A percentile compares a stretch with the other conserved stretches of the same genome.
These are phyloP conservation scores for Exobasidium rhododendri DNA, from an alignment of 1,284 basidiomycete species.

Conservation along the genomic window DNA sequence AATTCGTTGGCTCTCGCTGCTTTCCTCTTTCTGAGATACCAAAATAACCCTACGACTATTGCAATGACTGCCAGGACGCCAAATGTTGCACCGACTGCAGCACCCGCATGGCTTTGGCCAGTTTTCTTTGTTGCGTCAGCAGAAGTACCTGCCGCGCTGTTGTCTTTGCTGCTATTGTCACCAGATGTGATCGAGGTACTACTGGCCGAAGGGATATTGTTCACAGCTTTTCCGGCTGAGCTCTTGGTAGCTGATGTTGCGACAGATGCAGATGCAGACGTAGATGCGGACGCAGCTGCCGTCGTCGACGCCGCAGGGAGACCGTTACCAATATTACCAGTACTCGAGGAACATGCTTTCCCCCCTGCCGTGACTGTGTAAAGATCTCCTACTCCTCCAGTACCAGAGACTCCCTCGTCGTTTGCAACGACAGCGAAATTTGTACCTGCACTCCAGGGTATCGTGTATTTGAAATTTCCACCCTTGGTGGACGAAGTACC, in stretches of 20 bases:
- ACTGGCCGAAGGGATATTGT: background rate
- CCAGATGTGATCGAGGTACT: background rate
- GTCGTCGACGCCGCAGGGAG: background rate
- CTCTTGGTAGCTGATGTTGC: background rate
- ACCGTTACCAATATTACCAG: background rate
- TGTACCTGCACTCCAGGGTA: slow-evolving; percentile 11
- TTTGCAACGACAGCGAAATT: slow-evolving; percentile 11
- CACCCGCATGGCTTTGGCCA: background rate
- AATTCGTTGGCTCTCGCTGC: background rate
- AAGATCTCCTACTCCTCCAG: slow-evolving; percentile 17
- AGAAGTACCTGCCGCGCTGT: background rate
- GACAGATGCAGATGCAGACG: background rate
- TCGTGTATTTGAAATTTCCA: slow-evolving; percentile 1
- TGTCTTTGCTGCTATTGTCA: background rate
- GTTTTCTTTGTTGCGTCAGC: background rate
- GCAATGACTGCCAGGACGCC: background rate
- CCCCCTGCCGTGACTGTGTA: slow-evolving; percentile 14
- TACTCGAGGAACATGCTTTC: background rate
- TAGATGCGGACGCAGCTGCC: background rate
- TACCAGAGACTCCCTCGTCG: slow-evolving; percentile 16
- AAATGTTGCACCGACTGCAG: slow-evolving; percentile 7
- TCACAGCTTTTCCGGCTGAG: background rate
- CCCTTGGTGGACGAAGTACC: background rate
- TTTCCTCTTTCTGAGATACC: slow-evolving; percentile 2
- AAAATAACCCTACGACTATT: background rate